Conservation (phyloP, 768 basidiomycete genomes). For the Tephrocybe sp. region DNA sequence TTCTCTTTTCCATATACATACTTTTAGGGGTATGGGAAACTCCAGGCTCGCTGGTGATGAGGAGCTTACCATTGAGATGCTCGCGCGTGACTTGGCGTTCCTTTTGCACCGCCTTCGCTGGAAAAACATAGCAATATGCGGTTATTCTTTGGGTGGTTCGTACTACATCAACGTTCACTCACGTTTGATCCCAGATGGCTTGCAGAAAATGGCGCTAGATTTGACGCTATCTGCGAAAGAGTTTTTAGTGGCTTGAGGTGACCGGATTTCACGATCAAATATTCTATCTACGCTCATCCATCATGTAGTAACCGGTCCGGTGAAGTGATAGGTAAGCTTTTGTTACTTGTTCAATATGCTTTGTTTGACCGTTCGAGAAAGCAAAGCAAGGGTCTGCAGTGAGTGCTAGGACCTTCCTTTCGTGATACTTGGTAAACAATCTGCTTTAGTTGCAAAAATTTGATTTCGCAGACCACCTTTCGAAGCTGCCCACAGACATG, state of each 20-base stretch:
- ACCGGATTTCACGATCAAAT: not conserved
- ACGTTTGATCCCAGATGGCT: constrained; percentile 30
- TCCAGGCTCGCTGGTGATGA: constrained; percentile 37
- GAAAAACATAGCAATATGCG: constrained; percentile 42
- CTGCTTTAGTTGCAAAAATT: constrained; percentile 27
- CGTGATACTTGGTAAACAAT: not conserved
- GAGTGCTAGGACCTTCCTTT: constrained; percentile 4
- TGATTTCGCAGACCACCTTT: constrained; percentile 26
- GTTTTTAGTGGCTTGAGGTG: constrained; percentile 19
- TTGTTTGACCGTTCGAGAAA: not conserved
- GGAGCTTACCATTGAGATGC: constrained; percentile 38
- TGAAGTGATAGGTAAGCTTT: constrained; percentile 24
- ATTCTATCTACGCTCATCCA: not conserved
- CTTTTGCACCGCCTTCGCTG: constrained; percentile 38
- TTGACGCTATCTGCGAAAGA: constrained; percentile 21
- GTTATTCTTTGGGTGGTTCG: constrained; percentile 53
- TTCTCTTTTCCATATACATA: not conserved
- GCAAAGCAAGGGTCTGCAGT: constrained; percentile 29
- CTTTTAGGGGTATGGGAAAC: constrained; percentile 42
- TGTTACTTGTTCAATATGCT: not conserved
- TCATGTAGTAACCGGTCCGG: constrained; percentile 22
- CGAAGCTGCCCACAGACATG: constrained; percentile 26
- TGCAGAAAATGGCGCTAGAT: constrained; percentile 20
- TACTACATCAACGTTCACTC: too few species aligned
- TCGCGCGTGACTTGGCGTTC: constrained; percentile 42